Evolutionary conservation across 345 rosid genomes (phyloP), one percentile per base, ranked within the genome.

Genomic region (Moricandia arvensis): DNA sequence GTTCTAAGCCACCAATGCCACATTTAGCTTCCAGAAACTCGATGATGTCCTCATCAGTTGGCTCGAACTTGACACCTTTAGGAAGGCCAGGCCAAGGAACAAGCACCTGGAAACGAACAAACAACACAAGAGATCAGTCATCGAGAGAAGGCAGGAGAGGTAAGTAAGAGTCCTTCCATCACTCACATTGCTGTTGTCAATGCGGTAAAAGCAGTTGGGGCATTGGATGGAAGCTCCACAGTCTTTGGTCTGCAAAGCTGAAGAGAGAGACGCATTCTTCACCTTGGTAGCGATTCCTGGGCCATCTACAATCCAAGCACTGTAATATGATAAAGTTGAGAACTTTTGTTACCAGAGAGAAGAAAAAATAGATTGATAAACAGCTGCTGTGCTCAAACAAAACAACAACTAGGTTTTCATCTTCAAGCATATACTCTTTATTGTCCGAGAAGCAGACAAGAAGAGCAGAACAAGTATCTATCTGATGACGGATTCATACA

Each of bases 61-160:
- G 99, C 79, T 90, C 99, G 80, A 95, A 95, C 83, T 95, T 95
- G 7, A 95, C 97, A 63, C 99, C 99, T 74, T 77, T 85, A 15
- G 98, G 99, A 57, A 92, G 86, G 15, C 93, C 97, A 34, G 97
- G 97, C 93, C 97, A 95, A 59, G 89, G 91, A 16, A 64, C 68
- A 66, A 66, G 68, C 53, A 84, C 91, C 97, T 93, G 84, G 84
- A 55, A 79, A 21, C 4, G 58, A 51, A 21, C 31, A 67, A 66
- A 41, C 1, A 54, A 60, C 21, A 21, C 16, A 7, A 45, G 5
- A 51, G 18, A 10, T 12, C 30, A 57, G 4, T 26, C 13, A 27
- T 18, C 2, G 6, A 69, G 72, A 71, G 47, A 37, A 33, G 6
- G 1, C 31, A 41, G 47, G 4, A 41, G 35, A 33, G 7, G 35